These are phyloP conservation scores for Geotrichum klebahnii DNA, from an alignment of 1,139 yeast genomes.

Conservation along the genomic window DNA sequence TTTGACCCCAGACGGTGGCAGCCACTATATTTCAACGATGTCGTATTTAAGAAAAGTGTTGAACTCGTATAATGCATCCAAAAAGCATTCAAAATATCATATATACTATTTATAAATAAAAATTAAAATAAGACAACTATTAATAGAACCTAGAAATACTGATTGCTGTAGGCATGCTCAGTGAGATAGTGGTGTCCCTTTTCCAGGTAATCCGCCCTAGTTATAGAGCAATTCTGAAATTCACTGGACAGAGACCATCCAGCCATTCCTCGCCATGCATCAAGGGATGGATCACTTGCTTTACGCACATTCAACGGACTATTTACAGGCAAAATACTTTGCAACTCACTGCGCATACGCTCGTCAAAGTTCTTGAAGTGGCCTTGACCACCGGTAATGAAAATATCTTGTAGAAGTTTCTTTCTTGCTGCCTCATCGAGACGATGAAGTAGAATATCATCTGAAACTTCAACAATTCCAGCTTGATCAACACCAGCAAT, in stretches of 20 bases:
- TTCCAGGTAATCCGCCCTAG: conserved; percentile 75
- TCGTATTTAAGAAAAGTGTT: not conserved
- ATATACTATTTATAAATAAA: not conserved
- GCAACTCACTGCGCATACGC: conserved; percentile 64
- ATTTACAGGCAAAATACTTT: conserved; percentile 65
- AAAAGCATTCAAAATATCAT: not conserved
- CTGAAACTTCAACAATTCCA: conserved; percentile 73
- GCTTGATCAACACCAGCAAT: conserved; percentile 96
- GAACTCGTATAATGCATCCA: not conserved
- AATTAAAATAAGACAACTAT: no score
- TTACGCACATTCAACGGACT: conserved; percentile 56
- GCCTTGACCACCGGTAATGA: conserved; percentile 84
- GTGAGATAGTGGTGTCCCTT: conserved; percentile 85
- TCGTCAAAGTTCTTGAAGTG: conserved; percentile 59
- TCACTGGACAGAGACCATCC: conserved; percentile 59
- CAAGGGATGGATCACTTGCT: conserved; percentile 66
- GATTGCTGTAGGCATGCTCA: conserved; percentile 78
- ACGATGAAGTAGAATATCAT: conserved; percentile 60
- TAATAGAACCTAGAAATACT: conserved; percentile 12
- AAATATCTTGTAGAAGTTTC: conserved; percentile 57
- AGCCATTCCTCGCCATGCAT: conserved; percentile 95
- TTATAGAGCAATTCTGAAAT: conserved; percentile 50
- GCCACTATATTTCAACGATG: not conserved
- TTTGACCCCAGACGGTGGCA: no score
- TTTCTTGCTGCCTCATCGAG: conserved; percentile 52